These are phyloP conservation scores for Colletotrichum tofieldiae DNA, from an alignment of 2,329 filamentous ascomycete species.

Conservation along the genomic window DNA sequence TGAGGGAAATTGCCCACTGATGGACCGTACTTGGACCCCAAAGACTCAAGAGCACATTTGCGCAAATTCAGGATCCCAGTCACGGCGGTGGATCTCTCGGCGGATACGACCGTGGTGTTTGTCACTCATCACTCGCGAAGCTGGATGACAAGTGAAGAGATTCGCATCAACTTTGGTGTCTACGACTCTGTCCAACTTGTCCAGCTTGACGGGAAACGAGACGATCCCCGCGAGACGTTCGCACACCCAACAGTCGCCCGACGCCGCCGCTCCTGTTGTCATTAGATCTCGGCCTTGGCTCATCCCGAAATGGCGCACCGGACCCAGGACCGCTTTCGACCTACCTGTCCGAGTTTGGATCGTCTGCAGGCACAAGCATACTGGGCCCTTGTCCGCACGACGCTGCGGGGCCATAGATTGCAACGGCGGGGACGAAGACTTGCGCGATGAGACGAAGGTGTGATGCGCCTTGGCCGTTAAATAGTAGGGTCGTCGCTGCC, in stretches of 20 bases:
- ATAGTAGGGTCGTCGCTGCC: neutral
- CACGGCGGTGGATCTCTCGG: conserved; percentile 17
- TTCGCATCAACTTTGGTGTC: neutral
- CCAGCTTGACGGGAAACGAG: neutral
- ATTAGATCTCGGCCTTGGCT: conserved; percentile 3
- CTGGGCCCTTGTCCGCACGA: neutral
- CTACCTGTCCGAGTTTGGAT: conserved; percentile 36
- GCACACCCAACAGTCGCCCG: neutral
- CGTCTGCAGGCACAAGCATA: conserved; percentile 26
- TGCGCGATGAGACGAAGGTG: neutral
- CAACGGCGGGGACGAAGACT: conserved; percentile 8
- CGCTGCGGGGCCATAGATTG: conserved; percentile 27
- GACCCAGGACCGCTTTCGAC: conserved; percentile 16
- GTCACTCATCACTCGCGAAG: neutral
- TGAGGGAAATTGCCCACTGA: neutral
- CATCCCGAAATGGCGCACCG: conserved; percentile 3
- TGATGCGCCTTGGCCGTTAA: neutral
- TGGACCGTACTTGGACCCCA: neutral
- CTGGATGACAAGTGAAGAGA: neutral
- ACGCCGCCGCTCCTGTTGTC: neutral
- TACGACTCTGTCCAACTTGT: neutral
- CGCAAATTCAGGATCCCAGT: conserved; percentile 34
- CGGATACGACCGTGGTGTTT: neutral
- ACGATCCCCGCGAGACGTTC: neutral
- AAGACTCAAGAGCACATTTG: conserved; percentile 19